phyloP scores from a whole-genome alignment of 2,329 filamentous ascomycete species.

The Fusarium temperatum region DNA sequence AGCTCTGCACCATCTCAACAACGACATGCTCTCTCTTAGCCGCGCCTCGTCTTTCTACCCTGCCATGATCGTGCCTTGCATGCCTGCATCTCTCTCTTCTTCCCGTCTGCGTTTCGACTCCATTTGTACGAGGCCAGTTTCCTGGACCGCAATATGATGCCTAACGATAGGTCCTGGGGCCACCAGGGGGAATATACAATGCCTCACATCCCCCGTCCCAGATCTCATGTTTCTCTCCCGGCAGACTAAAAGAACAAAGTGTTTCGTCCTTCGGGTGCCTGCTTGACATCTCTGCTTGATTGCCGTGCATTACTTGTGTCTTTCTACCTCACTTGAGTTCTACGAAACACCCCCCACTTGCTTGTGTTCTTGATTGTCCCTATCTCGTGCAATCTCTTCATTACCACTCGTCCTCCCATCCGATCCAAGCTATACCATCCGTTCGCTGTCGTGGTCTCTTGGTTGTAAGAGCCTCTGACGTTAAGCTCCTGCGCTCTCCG shows the following conservation, averaged over 20 bases:
- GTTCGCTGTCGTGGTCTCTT: conserved; percentile 37
- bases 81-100: conserved; percentile 3
- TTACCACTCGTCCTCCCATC: conserved; percentile 40
- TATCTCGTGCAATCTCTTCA: conserved; percentile 34
- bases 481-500: conserved; percentile 20
- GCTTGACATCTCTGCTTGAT: conserved; percentile 25
- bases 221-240: conserved; percentile 30
- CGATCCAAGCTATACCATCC: conserved; percentile 10
- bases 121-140: conserved; percentile 36
- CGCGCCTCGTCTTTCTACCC: conserved; percentile 25
- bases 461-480: conserved; percentile 19
- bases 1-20: conserved; percentile 5
- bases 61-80: conserved; percentile 23
- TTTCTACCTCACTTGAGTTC: neutral
- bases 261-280: conserved; percentile 38
- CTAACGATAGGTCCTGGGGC: conserved; percentile 36
- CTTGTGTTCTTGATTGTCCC: conserved; percentile 35
- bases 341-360: conserved; percentile 1
- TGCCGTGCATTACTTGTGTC: conserved; percentile 24
- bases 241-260: conserved; percentile 21
- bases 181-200: conserved; percentile 30
- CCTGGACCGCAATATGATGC: conserved; percentile 25
- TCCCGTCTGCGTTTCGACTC: conserved; percentile 14
- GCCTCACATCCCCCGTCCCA: conserved; percentile 2
- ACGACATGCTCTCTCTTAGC: conserved; percentile 20